Conservation (phyloP, 176 grass and related monocot genomes). For the Avena insularis region DNA sequence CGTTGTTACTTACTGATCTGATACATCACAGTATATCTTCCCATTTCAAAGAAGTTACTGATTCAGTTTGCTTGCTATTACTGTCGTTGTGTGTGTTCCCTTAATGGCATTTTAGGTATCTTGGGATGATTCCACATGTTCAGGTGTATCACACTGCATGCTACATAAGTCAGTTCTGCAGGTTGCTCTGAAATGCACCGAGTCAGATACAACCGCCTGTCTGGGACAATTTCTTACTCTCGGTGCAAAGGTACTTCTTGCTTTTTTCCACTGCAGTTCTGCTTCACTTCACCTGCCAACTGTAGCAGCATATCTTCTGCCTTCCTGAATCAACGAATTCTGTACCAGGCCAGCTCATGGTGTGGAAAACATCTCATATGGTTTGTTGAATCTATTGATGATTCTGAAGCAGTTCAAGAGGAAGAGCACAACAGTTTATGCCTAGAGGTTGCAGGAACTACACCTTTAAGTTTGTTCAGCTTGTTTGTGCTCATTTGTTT, state of each 20-base stretch:
- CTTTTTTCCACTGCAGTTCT: conserved; percentile 16
- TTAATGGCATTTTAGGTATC: conserved; percentile 67
- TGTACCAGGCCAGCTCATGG: conserved; percentile 76
- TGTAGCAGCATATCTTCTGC: background rate
- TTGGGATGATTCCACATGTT: conserved; percentile 79
- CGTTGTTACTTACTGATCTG: background rate
- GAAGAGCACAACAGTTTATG: conserved; percentile 72
- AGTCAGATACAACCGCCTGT: conserved; percentile 47
- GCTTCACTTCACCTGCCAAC: background rate
- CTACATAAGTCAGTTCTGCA: conserved; percentile 77
- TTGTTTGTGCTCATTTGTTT: conserved; percentile 20
- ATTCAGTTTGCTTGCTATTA: background rate
- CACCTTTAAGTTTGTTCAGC: conserved; percentile 11
- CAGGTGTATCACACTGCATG: conserved; percentile 67
- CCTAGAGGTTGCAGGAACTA: conserved; percentile 54
- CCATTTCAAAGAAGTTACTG: background rate
- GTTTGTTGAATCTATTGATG: conserved; percentile 49
- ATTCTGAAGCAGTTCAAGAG: conserved; percentile 53
- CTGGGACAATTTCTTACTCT: conserved; percentile 68
- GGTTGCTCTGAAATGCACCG: conserved; percentile 71
- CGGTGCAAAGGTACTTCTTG: conserved; percentile 62
- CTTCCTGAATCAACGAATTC: conserved; percentile 16
- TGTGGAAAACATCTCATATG: conserved; percentile 69
- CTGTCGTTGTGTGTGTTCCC: conserved; percentile 15
- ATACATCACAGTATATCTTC: background rate